A percentile compares a stretch with the other conserved stretches of the same genome.
These are phyloP conservation scores for Bipolaris oryzae DNA, from an alignment of 2,329 filamentous ascomycete species.

Conservation along the genomic window DNA sequence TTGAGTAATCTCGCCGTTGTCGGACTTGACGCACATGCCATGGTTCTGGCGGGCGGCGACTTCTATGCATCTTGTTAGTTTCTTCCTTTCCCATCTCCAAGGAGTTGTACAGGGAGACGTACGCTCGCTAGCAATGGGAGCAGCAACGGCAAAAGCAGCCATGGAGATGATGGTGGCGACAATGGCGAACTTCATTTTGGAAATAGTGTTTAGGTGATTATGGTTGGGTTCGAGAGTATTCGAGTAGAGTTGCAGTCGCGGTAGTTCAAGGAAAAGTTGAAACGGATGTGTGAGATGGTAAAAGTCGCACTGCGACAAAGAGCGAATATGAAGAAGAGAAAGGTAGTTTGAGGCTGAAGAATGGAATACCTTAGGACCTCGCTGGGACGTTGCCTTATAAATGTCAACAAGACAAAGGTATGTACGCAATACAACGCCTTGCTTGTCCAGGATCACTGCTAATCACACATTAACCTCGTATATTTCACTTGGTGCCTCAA, in stretches of 20 bases:
- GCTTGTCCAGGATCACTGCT: background rate
- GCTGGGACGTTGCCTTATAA: constrained; percentile 29
- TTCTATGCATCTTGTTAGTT: constrained; percentile 26
- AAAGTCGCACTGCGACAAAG: constrained; percentile 45
- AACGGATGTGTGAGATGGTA: background rate
- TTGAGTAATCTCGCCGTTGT: constrained; percentile 3
- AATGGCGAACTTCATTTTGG: constrained; percentile 47
- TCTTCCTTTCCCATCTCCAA: background rate
- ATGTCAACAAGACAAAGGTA: background rate
- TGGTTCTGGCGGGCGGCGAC: constrained; percentile 42
- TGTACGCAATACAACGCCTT: background rate
- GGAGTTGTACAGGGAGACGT: constrained; percentile 8
- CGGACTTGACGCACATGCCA: constrained; percentile 42
- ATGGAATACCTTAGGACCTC: constrained; percentile 6
- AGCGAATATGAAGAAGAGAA: constrained; percentile 19
- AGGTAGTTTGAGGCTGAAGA: constrained; percentile 11
- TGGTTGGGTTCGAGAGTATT: constrained; percentile 1
- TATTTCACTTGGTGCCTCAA: constrained; percentile 12
- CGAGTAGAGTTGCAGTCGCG: constrained; percentile 8
- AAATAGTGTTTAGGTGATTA: constrained; percentile 11
- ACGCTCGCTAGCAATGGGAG: constrained; percentile 37
- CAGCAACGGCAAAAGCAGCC: constrained; percentile 42
- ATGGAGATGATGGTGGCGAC: constrained; percentile 44
- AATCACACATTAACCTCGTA: background rate
- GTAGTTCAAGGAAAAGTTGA: background rate